Base-by-base conservation (phyloP, 805 yeast species). In the Candida wancherniae region DNA sequence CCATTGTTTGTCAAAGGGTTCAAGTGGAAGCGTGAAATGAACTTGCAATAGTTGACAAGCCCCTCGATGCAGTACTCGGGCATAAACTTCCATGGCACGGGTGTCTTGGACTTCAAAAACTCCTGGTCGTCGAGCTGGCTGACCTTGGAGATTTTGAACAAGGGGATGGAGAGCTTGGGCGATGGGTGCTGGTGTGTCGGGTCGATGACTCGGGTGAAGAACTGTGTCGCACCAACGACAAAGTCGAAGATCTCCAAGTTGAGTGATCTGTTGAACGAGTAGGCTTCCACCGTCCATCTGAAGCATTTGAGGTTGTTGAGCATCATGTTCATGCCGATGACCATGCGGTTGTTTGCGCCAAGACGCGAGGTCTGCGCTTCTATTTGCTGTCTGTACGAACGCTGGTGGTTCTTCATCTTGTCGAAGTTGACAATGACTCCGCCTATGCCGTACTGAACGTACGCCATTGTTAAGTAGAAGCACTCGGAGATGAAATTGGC, bases 21-120 rank as follows among this genome's bases (percentile, higher is more conserved):
- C 29, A 69, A 61, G 46, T 69, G 54, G 55, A 67, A 75, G 47
- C 69, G 67, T 9, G 76, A 66, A 47, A 82, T 69, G 48, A 74
- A 77, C 37, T 77, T 74, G 35, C 84, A 68, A 52, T 80, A 84
- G 45, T 77, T 78, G 18, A 88, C 71, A 9, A 84, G 70, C 2
- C 94, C 92, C 50, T 92, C 97, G 11, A 92, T 58, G 27, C 82
- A 67, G 48, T 75, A 84, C 55, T 92, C 97, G 0, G 98, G 98
- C 39, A 68, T 80, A 53, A 74, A 84, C 46, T 76, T 80, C 71
- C 90, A 86, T 2, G 92, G 92, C 11, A 56, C 47, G 4, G 94
- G 90, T 0, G 90, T 70, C 39, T 77, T 61, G 7, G 68, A 58
- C 47, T 84, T 71, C 45, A 82, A 63, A 47, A 70, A 77, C 26